phyloP scores from a whole-genome alignment of 1,139 yeast genomes.

The Suhomyces wounanorum region DNA sequence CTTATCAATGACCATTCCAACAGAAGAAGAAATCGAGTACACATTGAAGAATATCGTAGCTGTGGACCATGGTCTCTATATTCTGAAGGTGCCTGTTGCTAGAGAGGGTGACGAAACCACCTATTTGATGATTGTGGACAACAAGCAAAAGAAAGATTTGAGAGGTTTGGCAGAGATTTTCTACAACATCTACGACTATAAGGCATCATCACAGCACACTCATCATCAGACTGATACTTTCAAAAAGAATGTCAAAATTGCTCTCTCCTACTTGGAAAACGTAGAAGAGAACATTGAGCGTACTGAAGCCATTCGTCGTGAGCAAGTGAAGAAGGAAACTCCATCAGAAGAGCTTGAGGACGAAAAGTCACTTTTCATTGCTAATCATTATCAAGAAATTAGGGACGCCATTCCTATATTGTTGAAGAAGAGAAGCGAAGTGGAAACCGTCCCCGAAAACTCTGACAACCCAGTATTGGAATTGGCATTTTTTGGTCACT shows the following conservation, averaged over 20 bases:
- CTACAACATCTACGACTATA: conserved; percentile 1
- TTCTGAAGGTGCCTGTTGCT: conserved; percentile 1
- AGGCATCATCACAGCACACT: background rate
- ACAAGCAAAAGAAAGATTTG: conserved; percentile 1
- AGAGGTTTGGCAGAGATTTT: conserved; percentile 2
- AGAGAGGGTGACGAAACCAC: background rate
- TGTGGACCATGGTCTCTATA: conserved; percentile 3
- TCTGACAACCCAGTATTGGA: background rate
- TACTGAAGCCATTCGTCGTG: conserved; percentile 3
- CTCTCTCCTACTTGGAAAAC: conserved; percentile 1
- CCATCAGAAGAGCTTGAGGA: conserved; percentile 1
- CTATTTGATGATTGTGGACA: conserved; percentile 3
- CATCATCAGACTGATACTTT: background rate
- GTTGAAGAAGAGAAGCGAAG: background rate
- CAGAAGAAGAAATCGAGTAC: background rate
- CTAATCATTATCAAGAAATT: conserved; percentile 1
- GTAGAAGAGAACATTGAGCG: conserved; percentile 2
- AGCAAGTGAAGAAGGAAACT: conserved; percentile 2
- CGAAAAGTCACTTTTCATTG: background rate
- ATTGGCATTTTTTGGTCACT: conserved; percentile 1
- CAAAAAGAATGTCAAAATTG: background rate
- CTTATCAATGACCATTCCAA: background rate
- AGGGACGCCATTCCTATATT: background rate
- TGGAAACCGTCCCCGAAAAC: conserved; percentile 1
- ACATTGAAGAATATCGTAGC: conserved; percentile 1